These are phyloP conservation scores for Eimeria sp. DNA, from an alignment of 169 alveolate species.

Conservation along the genomic window DNA sequence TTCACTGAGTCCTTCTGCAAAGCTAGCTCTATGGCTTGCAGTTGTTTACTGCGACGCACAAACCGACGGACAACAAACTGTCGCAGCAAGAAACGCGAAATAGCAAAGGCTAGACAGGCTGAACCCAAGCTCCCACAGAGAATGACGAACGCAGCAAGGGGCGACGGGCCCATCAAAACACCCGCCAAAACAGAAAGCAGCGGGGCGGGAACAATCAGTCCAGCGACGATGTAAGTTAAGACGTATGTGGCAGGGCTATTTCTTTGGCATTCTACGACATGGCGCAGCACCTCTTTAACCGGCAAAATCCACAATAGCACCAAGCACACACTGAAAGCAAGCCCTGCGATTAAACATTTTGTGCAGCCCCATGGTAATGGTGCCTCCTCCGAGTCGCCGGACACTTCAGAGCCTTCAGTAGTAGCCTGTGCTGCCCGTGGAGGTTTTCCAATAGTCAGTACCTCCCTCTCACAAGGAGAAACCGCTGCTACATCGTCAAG, in stretches of 20 bases:
- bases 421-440: background rate
- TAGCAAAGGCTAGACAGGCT: slow-evolving; percentile 48
- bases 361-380: slow-evolving; percentile 30
- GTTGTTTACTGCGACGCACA: slow-evolving; percentile 62
- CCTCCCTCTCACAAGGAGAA: slow-evolving; percentile 33
- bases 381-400: slow-evolving; percentile 1
- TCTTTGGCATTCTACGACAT: slow-evolving; percentile 57
- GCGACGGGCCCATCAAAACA: slow-evolving; percentile 64
- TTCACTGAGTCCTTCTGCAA: slow-evolving; percentile 48
- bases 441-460: background rate
- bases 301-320: slow-evolving; percentile 16
- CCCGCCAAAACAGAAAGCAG: slow-evolving; percentile 75
- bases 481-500: slow-evolving; percentile 56
- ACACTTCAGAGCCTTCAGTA: background rate
- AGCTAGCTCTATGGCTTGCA: slow-evolving; percentile 57
- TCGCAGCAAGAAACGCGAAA: slow-evolving; percentile 71
- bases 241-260: slow-evolving; percentile 49
- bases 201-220: slow-evolving; percentile 64
- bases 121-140: slow-evolving; percentile 67
- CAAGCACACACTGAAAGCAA: background rate
- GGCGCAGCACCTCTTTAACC: slow-evolving; percentile 35
- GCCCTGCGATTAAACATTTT: background rate
- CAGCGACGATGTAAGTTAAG: slow-evolving; percentile 64
- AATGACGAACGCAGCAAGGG: slow-evolving; percentile 53
- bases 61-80: slow-evolving; percentile 56